Conservation (phyloP, 306 rosid genomes). For the Astragalus membranaceus region DNA sequence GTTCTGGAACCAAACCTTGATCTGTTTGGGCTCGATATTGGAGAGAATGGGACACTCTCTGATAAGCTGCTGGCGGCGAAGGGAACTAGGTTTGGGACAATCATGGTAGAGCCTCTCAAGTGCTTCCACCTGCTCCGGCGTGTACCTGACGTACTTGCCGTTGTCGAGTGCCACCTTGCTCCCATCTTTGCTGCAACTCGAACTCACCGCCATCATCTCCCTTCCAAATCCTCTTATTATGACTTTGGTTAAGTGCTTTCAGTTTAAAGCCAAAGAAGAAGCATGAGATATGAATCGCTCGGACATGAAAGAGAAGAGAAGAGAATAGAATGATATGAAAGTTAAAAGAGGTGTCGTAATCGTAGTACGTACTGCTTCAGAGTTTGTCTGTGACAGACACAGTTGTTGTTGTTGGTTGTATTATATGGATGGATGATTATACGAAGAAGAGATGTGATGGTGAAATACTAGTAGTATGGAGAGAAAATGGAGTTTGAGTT, state of each 20-base stretch:
- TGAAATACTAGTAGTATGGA: background rate
- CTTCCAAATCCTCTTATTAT: slow-evolving; percentile 9
- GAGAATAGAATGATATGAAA: too few species aligned
- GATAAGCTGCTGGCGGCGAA: slow-evolving; percentile 94
- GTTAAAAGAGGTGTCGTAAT: too few species aligned
- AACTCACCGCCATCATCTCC: slow-evolving; percentile 74
- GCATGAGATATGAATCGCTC: background rate
- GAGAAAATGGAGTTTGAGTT: background rate
- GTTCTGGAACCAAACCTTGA: slow-evolving; percentile 99
- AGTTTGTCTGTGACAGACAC: too few species aligned
- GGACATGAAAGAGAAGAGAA: too few species aligned
- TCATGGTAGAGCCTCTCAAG: slow-evolving; percentile 91
- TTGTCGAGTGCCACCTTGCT: slow-evolving; percentile 67
- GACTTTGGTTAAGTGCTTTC: background rate
- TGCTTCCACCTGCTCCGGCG: slow-evolving; percentile 97
- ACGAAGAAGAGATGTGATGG: background rate
- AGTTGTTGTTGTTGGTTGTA: too few species aligned
- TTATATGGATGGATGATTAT: background rate
- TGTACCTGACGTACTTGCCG: slow-evolving; percentile 95
- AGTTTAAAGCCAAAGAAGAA: background rate
- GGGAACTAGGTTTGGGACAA: slow-evolving; percentile 93
- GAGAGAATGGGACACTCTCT: slow-evolving; percentile 97
- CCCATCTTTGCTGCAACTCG: slow-evolving; percentile 52
- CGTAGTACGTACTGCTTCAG: too few species aligned
- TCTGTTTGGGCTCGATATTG: slow-evolving; percentile 92